phyloP scores from a whole-genome alignment of 805 yeast genomes.

The Teunomyces funiuensis region DNA sequence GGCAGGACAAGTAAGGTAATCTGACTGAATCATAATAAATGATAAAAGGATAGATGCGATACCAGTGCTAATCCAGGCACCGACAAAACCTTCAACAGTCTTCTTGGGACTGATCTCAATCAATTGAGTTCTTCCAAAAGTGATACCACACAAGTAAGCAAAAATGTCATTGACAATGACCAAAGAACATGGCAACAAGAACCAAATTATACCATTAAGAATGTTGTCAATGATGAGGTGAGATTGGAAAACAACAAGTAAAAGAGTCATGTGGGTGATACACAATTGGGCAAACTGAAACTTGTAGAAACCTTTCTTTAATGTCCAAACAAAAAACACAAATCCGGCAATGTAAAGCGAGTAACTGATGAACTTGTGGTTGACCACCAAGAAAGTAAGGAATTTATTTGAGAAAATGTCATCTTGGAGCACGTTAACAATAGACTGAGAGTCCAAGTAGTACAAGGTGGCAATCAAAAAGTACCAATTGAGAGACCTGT shows the following conservation, averaged over 20 bases:
- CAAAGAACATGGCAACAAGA: slow-evolving; percentile 84
- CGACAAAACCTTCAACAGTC: slow-evolving; percentile 95
- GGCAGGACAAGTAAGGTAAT: slow-evolving; percentile 88
- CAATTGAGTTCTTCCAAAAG: slow-evolving; percentile 90
- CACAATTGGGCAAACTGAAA: slow-evolving; percentile 94
- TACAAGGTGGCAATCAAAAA: slow-evolving; percentile 83
- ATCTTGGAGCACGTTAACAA: slow-evolving; percentile 65
- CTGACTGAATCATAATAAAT: slow-evolving; percentile 59
- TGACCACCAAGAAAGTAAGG: slow-evolving; percentile 60
- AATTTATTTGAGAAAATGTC: slow-evolving; percentile 51
- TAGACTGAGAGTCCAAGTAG: slow-evolving; percentile 83
- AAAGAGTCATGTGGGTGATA: slow-evolving; percentile 88
- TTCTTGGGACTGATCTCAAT: slow-evolving; percentile 95
- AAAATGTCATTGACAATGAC: slow-evolving; percentile 94
- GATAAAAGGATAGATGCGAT: slow-evolving; percentile 68
- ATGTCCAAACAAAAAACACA: slow-evolving; percentile 83
- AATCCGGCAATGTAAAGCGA: slow-evolving; percentile 83
- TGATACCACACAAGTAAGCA: slow-evolving; percentile 95
- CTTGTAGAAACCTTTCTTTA: slow-evolving; percentile 84
- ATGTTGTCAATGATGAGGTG: slow-evolving; percentile 89
- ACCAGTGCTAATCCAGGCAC: slow-evolving; percentile 95
- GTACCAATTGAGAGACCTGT: slow-evolving; percentile 89
- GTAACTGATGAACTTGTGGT: slow-evolving; percentile 84
- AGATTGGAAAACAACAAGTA: slow-evolving; percentile 89
- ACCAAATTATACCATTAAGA: slow-evolving; percentile 91